Evolutionary conservation across 2,329 filamentous ascomycete genomes (phyloP), one percentile per base, ranked within the genome.

Genomic region (Talaromyces rugulosus): DNA sequence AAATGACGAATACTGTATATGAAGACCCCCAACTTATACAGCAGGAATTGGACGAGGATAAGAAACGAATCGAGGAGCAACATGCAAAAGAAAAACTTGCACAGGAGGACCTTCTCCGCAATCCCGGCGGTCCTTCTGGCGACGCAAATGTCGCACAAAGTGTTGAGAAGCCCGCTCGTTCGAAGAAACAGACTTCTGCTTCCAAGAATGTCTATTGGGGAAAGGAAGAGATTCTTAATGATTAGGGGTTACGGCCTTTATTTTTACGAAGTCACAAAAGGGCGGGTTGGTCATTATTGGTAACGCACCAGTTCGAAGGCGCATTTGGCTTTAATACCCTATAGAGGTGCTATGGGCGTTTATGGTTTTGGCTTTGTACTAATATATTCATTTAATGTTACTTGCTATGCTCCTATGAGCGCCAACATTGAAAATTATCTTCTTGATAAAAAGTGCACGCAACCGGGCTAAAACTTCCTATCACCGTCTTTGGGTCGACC

Each of bases 1-100:
- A 76, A 62, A 74, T 81, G 75, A 79, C 79, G 9, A 80, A 80
- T 62, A 76, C 74, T 3, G 70, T 75, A 9, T 78, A 75, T 52
- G 77, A 78, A 58, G 76, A 79, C 59, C 76, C 76, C 33, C 74
- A 68, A 57, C 40, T 73, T 5, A 74, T 79, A 33, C 71, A 79
- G 59, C 66, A 74, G 59, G 75, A 78, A 64, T 67, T 80, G 23
- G 75, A 81, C 54, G 77, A 78, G 31, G 78, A 80, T 62, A 79
- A 77, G 65, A 76, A 74, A 61, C 73, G 72, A 56, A 79, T 81
- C 27, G 78, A 80, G 60, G 75, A 77, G n/a, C 73, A 81, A 59
- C 75, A 80, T 61, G 76, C 75, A 4, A 77, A 77, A 58, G 76
- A 81, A 64, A 78, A 78, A 63, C 70, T 75, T 58, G 73, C 78